These are phyloP conservation scores for Sarcomyxa edulis DNA, from an alignment of 768 basidiomycete species.

Conservation along the genomic window DNA sequence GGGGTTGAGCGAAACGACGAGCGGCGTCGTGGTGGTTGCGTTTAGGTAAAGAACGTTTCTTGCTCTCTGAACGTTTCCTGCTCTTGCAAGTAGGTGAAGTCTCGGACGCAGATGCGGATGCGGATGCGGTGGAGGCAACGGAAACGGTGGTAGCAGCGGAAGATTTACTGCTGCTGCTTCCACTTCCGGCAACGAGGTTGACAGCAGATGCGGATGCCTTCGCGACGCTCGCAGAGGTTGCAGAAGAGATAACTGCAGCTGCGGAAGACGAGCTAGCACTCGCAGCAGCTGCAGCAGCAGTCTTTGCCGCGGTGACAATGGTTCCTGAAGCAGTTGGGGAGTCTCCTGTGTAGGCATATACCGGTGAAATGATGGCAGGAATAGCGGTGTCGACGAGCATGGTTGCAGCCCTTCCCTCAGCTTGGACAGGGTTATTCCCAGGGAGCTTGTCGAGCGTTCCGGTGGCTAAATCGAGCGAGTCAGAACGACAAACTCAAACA, in stretches of 20 bases:
- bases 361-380: slow-evolving; percentile 35
- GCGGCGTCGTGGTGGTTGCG: no score
- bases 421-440: slow-evolving; percentile 49
- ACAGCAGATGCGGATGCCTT: no score
- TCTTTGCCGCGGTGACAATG: slow-evolving; percentile 13
- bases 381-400: slow-evolving; percentile 26
- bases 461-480: slow-evolving; percentile 25
- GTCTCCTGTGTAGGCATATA: slow-evolving; percentile 41
- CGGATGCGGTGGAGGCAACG: neutral
- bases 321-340: slow-evolving; percentile 29
- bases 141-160: slow-evolving; percentile 1
- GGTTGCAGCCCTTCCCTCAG: slow-evolving; percentile 26
- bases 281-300: slow-evolving; percentile 1
- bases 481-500: slow-evolving; percentile 5
- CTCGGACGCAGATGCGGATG: neutral
- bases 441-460: slow-evolving; percentile 43
- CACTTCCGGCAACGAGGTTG: no score
- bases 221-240: slow-evolving; percentile 1
- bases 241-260: neutral
- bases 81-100: no score
- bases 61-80: no score
- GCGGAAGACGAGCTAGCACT: neutral
- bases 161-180: no score
- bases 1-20: no score
- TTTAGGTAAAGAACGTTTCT: no score